These are phyloP conservation scores for Lonicera japonica DNA, from an alignment of 129 eudicot genomes.

Conservation along the genomic window DNA sequence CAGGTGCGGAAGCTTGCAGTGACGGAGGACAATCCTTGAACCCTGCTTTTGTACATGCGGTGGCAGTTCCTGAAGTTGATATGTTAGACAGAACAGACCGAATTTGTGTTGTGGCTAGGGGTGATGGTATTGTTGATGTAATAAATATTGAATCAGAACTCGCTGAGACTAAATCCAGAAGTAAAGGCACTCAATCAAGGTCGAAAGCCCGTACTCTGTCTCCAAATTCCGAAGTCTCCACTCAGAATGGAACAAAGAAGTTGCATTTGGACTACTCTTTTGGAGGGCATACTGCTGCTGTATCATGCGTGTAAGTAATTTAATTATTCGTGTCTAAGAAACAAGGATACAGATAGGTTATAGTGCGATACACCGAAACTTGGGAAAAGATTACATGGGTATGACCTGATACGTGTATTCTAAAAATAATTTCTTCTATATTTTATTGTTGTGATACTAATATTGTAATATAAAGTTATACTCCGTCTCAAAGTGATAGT, in stretches of 20 bases:
- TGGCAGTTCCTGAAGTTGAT: slow-evolving; percentile 76
- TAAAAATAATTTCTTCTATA: too few relatives aligned
- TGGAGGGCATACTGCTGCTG: slow-evolving; percentile 92
- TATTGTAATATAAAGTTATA: too few relatives aligned
- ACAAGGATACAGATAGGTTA: too few relatives aligned
- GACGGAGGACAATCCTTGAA: slow-evolving; percentile 59
- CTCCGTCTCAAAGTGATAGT: too few relatives aligned
- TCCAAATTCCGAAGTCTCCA: slow-evolving; percentile 20
- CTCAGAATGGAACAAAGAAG: slow-evolving; percentile 43
- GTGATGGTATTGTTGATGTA: slow-evolving; percentile 83
- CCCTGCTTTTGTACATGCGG: slow-evolving; percentile 88
- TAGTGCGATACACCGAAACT: too few relatives aligned
- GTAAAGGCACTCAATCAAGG: slow-evolving; percentile 27
- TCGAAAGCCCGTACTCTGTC: slow-evolving; percentile 27
- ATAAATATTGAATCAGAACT: slow-evolving; percentile 71
- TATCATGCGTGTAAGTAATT: slow-evolving; percentile 86
- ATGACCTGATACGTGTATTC: too few relatives aligned
- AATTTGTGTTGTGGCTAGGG: slow-evolving; percentile 85
- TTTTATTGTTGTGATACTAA: too few relatives aligned
- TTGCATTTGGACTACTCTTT: slow-evolving; percentile 63
- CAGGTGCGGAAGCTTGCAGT: slow-evolving; percentile 31
- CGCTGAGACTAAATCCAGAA: slow-evolving; percentile 34
- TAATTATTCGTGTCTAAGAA: not conserved
- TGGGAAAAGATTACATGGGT: too few relatives aligned
- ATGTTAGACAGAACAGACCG: slow-evolving; percentile 60